Conservation (phyloP, 768 basidiomycete genomes). For the Leccinum sublutescens region DNA sequence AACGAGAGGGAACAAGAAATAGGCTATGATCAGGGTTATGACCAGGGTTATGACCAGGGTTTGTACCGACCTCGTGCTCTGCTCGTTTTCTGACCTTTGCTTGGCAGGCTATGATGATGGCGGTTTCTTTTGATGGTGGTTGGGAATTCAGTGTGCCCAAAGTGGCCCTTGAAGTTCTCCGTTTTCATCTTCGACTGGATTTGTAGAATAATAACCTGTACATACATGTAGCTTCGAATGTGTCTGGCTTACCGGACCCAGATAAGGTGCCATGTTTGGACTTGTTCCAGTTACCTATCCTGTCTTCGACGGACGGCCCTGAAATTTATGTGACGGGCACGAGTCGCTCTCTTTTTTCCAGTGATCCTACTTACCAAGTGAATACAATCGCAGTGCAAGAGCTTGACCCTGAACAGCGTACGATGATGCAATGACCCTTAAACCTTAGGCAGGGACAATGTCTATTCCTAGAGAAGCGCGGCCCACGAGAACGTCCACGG, state of each 20-base stretch:
- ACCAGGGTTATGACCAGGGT: conserved; percentile 33
- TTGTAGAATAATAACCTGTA: conserved; percentile 15
- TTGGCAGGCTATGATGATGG: conserved; percentile 28
- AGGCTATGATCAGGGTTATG: conserved; percentile 38
- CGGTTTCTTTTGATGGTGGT: neutral
- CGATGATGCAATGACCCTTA: neutral
- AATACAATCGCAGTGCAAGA: neutral
- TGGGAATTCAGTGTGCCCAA: conserved; percentile 8
- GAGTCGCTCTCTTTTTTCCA: neutral
- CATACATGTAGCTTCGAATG: neutral
- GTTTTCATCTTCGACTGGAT: conserved; percentile 9
- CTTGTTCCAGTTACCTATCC: neutral
- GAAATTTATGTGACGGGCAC: neutral
- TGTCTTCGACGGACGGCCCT: neutral
- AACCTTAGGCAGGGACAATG: neutral
- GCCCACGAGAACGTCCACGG: neutral
- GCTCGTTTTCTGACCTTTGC: conserved; percentile 9
- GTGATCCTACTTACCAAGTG: neutral
- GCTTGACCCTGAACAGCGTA: neutral
- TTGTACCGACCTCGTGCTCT: conserved; percentile 4
- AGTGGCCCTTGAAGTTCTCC: neutral
- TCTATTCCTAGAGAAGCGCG: neutral
- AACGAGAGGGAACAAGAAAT: conserved; percentile 32
- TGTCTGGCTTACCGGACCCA: neutral
- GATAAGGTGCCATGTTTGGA: neutral